phyloP scores from a whole-genome alignment of 2,329 filamentous ascomycete species.

The Ophiostoma himal-ulmi region DNA sequence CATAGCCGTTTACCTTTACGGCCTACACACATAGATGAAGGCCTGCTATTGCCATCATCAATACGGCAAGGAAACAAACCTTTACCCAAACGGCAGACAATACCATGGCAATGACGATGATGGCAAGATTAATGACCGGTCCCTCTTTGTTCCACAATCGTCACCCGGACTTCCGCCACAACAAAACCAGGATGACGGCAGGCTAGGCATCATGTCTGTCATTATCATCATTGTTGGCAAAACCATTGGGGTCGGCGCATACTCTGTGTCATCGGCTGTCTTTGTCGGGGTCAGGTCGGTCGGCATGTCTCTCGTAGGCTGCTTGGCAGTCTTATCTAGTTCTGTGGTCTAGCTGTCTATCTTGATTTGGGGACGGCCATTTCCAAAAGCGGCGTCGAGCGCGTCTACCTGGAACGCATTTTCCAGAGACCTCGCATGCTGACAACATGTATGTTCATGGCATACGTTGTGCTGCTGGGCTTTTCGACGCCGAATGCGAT shows the following conservation, averaged over 20 bases:
- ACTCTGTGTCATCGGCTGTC: not conserved
- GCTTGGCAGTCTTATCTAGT: not conserved
- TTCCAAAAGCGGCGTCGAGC: conserved; percentile 45
- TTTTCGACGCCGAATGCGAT: not conserved
- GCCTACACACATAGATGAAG: not conserved
- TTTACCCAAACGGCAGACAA: not conserved
- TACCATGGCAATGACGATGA: not conserved
- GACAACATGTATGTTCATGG: conserved; percentile 34
- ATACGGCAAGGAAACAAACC: not conserved
- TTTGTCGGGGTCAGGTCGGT: not conserved
- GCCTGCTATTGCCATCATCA: not conserved
- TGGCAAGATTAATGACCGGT: not conserved
- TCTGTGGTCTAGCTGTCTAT: not conserved
- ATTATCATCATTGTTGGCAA: not conserved
- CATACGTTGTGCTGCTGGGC: not conserved
- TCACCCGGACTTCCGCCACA: not conserved
- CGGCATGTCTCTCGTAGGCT: not conserved
- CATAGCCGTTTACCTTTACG: not conserved
- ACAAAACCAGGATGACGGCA: not conserved
- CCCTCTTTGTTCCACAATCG: not conserved
- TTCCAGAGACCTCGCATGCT: conserved; percentile 47
- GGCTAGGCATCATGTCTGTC: not conserved
- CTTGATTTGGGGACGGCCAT: conserved; percentile 37
- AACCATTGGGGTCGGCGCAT: conserved; percentile 2
- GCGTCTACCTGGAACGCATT: conserved; percentile 50